Percentiles rank a stretch among this genome's conserved stretches.
phyloP scores from a whole-genome alignment of 140 eudicot species.

The Erigeron philadelphicus region DNA sequence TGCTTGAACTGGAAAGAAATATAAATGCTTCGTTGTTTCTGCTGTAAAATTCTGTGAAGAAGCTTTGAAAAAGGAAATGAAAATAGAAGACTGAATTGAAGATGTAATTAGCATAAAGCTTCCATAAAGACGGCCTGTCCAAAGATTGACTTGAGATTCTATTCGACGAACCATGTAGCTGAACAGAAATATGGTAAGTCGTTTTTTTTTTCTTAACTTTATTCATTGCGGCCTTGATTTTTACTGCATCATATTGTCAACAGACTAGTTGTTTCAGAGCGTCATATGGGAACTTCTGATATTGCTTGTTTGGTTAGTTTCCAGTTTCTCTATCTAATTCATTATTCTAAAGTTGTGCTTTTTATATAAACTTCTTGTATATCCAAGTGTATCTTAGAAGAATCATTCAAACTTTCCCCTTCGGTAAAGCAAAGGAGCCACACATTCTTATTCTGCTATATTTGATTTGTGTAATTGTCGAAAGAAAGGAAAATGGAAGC shows the following conservation, averaged over 20 bases:
- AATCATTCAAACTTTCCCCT: too few relatives aligned
- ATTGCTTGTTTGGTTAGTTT: background rate
- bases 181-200: slow-evolving; percentile 5
- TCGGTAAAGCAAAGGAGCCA: too few relatives aligned
- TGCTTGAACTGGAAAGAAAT: background rate
- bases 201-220: background rate
- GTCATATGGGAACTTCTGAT: background rate
- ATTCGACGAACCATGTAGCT: background rate
- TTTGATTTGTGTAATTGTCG: background rate
- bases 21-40: background rate
- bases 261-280: background rate
- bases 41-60: background rate
- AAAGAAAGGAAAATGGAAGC: too few relatives aligned
- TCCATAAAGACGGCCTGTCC: background rate
- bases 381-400: too few relatives aligned
- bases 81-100: background rate
- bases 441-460: background rate
- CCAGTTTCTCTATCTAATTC: background rate
- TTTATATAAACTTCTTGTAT: too few relatives aligned
- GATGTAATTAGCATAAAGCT: background rate
- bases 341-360: background rate
- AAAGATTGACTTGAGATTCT: background rate
- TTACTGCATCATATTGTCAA: background rate
- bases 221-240: background rate
- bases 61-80: background rate